phyloP scores from a whole-genome alignment of 306 rosid species.

The Casuarina cunninghamiana region DNA sequence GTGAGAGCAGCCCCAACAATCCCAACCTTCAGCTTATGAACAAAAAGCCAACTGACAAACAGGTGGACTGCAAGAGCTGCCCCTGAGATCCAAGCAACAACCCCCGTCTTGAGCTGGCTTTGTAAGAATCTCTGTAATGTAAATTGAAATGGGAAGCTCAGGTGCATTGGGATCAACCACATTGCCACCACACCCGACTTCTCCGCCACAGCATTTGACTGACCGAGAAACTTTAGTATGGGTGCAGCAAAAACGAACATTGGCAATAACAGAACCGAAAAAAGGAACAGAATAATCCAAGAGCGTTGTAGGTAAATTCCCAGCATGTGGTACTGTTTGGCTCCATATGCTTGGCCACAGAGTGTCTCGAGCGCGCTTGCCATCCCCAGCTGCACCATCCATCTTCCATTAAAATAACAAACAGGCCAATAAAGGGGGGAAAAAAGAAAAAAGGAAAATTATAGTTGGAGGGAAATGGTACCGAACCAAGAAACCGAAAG shows the following conservation, averaged over 20 bases:
- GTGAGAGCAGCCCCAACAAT: conserved; percentile 54
- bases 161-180: conserved; percentile 63
- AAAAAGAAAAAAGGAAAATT: not conserved
- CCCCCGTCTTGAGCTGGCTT: conserved; percentile 52
- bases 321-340: conserved; percentile 48
- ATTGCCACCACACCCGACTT: conserved; percentile 54
- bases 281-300: conserved; percentile 56
- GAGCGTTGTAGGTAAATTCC: conserved; percentile 71
- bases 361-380: conserved; percentile 73
- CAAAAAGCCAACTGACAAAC: conserved; percentile 54
- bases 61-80: conserved; percentile 46
- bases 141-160: conserved; percentile 67
- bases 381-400: conserved; percentile 65
- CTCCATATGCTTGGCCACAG: conserved; percentile 80
- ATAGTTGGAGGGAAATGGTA: not conserved
- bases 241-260: conserved; percentile 59
- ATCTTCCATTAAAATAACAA: not conserved
- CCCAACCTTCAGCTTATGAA: conserved; percentile 43
- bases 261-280: conserved; percentile 50
- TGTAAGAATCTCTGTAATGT: conserved; percentile 67
- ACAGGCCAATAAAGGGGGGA: not conserved
- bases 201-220: conserved; percentile 49
- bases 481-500: conserved; percentile 64
- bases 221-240: conserved; percentile 57
- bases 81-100: conserved; percentile 56